Evolutionary conservation across 306 rosid species (phyloP), one percentile per base, ranked within the genome.

Genomic region (Cucurbita maxima): DNA sequence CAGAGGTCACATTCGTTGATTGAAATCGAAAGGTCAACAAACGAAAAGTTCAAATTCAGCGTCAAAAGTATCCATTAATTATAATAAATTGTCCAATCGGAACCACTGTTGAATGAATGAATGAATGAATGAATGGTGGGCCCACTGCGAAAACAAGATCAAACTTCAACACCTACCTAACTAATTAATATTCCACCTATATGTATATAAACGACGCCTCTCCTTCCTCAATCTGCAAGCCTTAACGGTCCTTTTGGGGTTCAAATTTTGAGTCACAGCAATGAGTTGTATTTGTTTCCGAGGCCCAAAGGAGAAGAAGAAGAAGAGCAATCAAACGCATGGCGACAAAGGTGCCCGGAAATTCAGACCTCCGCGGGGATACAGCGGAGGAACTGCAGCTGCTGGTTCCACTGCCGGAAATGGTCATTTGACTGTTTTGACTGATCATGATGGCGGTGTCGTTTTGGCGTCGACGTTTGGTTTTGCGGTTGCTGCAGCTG

Each of bases 361-460:
- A 71, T 52, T 52, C 47, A 71, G 48, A 48, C 75, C 25, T 59
- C 25, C 47, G 5, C 14, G 15, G 51, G 75, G 60, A n/a, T 7
- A 51, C 45, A 30, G 22, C 3, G 75, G 59, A 0, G 20, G 45
- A 50, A 16, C 47, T 3, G 19, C 15, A 3, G 16, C 3, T 34
- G 38, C 20, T 19, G 73, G 11, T 14, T 6, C 15, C 19, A 16
- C 7, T 30, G 13, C 19, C 1, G 60, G 60, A 30, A 47, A n/a
- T 52, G 75, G 75, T 70, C 22, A 47, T 11, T 50, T 52, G 75
- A 38, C 75, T 50, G 47, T 71, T 71, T 8, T 71, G 18, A 71
- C 60, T 51, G 60, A 37, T 71, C 54, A 53, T 52, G 75, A n/a
- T 71, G 44, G 59, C n/a, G 61, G 58, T 52, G 34, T 48, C 1